Base-by-base conservation (phyloP, 495 filamentous ascomycete species). In the Penicillium pancosmium region DNA sequence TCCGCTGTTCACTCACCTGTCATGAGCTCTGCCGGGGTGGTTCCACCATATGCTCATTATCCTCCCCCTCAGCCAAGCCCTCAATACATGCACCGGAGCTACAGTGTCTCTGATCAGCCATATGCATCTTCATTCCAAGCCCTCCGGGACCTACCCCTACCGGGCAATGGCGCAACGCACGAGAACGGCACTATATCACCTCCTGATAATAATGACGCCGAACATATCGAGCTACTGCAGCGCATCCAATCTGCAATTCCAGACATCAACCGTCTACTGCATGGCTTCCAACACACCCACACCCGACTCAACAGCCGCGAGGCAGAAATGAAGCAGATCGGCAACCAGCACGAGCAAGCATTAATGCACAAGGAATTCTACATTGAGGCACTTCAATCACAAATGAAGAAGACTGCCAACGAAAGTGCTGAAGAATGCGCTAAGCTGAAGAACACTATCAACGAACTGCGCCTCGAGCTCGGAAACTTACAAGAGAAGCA, bases 401-500 rank as follows among this genome's bases (percentile, higher is more conserved):
- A 84, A 57, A 75, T 85, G 68, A 79, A 78, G 46, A 82, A 82
- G 47, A 75, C 80, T 15, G 78, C 79, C 18, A 75, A 71, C 21
- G 78, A 84, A 59, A 77, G 72, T 40, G 78, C 80, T 2, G 81
- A 77, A 47, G 80, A 84, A 61, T 68, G 68, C 36, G 70, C 74
- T 18, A 75, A 68, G 33, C 66, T 83, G 38, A 80, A 77, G 59
- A 76, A 80, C 25, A 75, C 71, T 33, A 76, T 83, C 67, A 78
- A 74, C 38, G 77, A 81, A 49, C 68, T 84, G 5, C 81, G 78
- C 12, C 70, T 79, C 33, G 86, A 89, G 65, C 73, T 89, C 5
- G 77, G 76, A 23, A 82, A 84, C 55, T 65, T 87, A 18, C 81
- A 84, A 47, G 81, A 81, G 38, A 78, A 81, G 64, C 73, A 85